A percentile compares a stretch with the other conserved stretches of the same genome.
These are phyloP conservation scores for Torrubiellomyces zombiae DNA, from an alignment of 2,329 filamentous ascomycete species.

Conservation along the genomic window DNA sequence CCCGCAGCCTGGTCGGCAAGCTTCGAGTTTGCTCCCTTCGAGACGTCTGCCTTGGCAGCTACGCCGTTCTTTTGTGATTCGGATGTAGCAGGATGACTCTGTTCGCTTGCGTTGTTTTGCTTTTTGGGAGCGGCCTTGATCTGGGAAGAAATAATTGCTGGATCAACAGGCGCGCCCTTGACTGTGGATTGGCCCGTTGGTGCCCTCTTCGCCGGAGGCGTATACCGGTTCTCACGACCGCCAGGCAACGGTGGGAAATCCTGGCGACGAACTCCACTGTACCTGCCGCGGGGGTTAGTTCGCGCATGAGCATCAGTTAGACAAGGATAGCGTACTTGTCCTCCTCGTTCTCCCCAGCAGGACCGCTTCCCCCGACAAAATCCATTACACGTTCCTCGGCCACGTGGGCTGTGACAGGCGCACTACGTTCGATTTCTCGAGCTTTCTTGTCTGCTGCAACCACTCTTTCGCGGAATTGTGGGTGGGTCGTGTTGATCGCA, in stretches of 20 bases:
- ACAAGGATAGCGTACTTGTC: conserved; percentile 46
- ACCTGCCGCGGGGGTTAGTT: conserved; percentile 31
- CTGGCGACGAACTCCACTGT: conserved; percentile 76
- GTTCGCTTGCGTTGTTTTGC: conserved; percentile 10
- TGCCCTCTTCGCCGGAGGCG: conserved; percentile 72
- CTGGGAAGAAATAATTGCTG: conserved; percentile 81
- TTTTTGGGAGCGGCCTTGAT: conserved; percentile 34
- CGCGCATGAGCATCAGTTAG: background rate
- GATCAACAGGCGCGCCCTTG: conserved; percentile 63
- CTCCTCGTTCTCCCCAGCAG: conserved; percentile 70
- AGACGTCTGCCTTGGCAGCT: conserved; percentile 10
- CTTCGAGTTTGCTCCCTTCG: conserved; percentile 15
- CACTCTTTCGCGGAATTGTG: conserved; percentile 61
- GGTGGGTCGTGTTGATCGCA: conserved; percentile 67
- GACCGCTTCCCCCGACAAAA: conserved; percentile 41
- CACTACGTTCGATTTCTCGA: conserved; percentile 70
- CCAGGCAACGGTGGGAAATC: conserved; percentile 50
- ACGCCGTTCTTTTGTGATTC: conserved; percentile 15
- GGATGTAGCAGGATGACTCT: conserved; percentile 9
- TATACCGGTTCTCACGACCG: conserved; percentile 56
- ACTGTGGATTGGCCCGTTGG: conserved; percentile 59
- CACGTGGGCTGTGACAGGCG: conserved; percentile 62
- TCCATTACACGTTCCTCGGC: conserved; percentile 76
- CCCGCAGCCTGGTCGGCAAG: no score
- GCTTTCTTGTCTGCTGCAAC: conserved; percentile 71